These are phyloP conservation scores for Chloranthus sessilifolius DNA, from an alignment of 164 flowering plant genomes.

Conservation along the genomic window DNA sequence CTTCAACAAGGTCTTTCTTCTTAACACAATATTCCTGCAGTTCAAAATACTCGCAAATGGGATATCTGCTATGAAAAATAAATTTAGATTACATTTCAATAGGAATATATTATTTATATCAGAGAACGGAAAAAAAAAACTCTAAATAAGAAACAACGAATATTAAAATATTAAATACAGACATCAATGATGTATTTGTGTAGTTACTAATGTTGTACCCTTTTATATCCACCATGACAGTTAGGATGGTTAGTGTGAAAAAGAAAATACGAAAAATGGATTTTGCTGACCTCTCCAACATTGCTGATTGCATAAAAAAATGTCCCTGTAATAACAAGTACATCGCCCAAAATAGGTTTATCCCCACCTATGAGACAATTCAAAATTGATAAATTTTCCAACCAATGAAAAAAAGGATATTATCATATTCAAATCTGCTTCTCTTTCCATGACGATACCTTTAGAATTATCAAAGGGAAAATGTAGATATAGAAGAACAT, in stretches of 20 bases:
- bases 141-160: neutral
- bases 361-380: constrained; percentile 46
- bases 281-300: constrained; percentile 55
- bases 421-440: neutral
- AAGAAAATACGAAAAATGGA: neutral
- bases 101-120: neutral
- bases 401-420: no score
- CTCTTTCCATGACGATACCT: neutral
- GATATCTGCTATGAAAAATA: neutral
- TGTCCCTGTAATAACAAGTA: constrained; percentile 63
- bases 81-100: neutral
- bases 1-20: constrained; percentile 68
- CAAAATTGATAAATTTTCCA: no score
- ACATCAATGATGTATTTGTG: neutral
- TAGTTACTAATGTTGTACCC: no score
- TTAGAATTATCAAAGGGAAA: neutral
- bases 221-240: neutral
- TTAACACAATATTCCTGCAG: constrained; percentile 80
- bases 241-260: neutral
- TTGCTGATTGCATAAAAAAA: constrained; percentile 61
- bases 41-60: neutral
- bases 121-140: neutral
- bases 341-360: constrained; percentile 66
- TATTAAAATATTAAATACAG: neutral
- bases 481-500: no score